Base-by-base conservation (phyloP, 106 monocot species). In the Ottelia alismoides region DNA sequence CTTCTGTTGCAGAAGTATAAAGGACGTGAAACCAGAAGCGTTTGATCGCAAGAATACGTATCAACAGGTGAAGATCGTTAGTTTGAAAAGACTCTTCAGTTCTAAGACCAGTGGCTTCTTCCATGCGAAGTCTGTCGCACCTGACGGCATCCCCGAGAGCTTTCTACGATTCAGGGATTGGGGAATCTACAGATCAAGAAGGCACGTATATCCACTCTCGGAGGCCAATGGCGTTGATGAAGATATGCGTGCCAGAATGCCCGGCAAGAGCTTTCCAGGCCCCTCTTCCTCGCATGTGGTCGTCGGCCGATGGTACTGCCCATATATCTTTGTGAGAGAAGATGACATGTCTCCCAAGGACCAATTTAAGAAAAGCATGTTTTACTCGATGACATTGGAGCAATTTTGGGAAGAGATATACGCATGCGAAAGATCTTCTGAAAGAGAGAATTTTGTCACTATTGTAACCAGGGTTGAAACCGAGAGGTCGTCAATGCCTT, bases 291-390 rank as follows among this genome's bases (percentile, higher is more conserved):
- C 55, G 1, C 2, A 30, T 2, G 49, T 56, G 2, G 58, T 57
- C 11, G 57, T 77, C 16, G 77, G 77, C 10, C 73, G 66, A 24
- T 82, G 82, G 82, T 82, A 78, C 40, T 43, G 28, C 55, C 82
- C 82, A 7, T 77, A 56, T 44, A 19, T 77, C 5, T 67, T 77
- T 28, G 31, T 82, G 4, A 77, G 70, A 51, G 82, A 82, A 55
- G 65, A 24, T 1, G 53, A 6, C 6, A n/a, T n/a, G 25, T 11
- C 68, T 12, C 73, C 68, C 26, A 74, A 69, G 77, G 55, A 55
- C 5, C 55, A 55, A 28, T 18, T 55, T 25, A 54, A 54, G 16
- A 48, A 21, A 21, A 56, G 73, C 23, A 63, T 67, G 46, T 78
- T 76, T 55, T 82, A 77, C 47, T 77, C 77, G 59, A 53, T 82